A percentile compares a stretch with the other conserved stretches of the same genome.
These are phyloP conservation scores for Penicillium corylophilum DNA, from an alignment of 2,329 filamentous ascomycete species.

Conservation along the genomic window DNA sequence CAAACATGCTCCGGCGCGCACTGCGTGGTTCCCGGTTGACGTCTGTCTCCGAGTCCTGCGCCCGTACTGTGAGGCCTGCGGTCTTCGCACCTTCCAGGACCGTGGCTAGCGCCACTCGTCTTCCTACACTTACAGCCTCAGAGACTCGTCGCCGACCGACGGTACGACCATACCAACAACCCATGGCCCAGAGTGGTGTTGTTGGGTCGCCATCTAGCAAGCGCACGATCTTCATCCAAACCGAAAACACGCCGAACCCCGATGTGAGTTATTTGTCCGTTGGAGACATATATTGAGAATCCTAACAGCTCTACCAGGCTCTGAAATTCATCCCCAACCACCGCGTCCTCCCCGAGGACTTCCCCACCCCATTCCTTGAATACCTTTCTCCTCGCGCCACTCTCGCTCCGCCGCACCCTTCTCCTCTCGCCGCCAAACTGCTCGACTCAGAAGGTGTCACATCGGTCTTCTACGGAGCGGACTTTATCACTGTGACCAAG, in stretches of 20 bases:
- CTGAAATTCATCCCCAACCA: slow-evolving; percentile 95
- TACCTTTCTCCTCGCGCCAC: slow-evolving; percentile 88
- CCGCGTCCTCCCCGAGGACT: slow-evolving; percentile 71
- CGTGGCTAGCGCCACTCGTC: slow-evolving; percentile 45
- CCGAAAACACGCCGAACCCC: slow-evolving; percentile 88
- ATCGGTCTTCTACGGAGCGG: slow-evolving; percentile 86
- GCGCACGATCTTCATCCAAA: slow-evolving; percentile 96
- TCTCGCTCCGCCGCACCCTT: slow-evolving; percentile 83
- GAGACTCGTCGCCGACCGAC: slow-evolving; percentile 48
- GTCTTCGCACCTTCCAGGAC: slow-evolving; percentile 35
- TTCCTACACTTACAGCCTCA: slow-evolving; percentile 51
- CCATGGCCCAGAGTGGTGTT: slow-evolving; percentile 35
- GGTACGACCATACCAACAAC: slow-evolving; percentile 44
- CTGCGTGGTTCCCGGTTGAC: slow-evolving; percentile 25
- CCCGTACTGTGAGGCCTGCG: slow-evolving; percentile 28
- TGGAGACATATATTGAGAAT: not conserved
- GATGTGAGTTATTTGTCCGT: slow-evolving; percentile 59
- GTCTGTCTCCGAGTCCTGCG: slow-evolving; percentile 27
- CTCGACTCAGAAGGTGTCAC: slow-evolving; percentile 95
- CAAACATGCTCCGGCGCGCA: slow-evolving; percentile 32
- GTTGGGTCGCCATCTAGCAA: slow-evolving; percentile 43
- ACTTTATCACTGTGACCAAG: slow-evolving; percentile 98
- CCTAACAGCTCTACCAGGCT: slow-evolving; percentile 43
- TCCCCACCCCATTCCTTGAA: slow-evolving; percentile 79
- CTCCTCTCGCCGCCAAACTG: slow-evolving; percentile 83